phyloP scores from a whole-genome alignment of 2,329 filamentous ascomycete genomes.

The Aspergillus niger region DNA sequence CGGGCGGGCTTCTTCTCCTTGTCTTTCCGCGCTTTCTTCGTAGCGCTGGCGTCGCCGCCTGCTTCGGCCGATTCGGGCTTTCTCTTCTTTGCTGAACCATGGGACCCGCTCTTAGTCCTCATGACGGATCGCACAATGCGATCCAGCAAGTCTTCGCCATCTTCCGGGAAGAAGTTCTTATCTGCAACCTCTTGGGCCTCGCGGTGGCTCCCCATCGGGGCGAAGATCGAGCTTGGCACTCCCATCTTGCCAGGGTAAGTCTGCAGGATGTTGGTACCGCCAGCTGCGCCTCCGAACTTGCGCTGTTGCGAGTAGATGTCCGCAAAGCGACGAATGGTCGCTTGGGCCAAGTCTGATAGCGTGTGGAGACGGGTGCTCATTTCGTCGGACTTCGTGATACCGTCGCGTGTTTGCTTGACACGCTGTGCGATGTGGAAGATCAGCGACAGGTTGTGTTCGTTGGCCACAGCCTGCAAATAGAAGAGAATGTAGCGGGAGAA shows the following conservation, averaged over 20 bases:
- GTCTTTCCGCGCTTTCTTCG: constrained; percentile 38
- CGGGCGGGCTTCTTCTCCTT: constrained; percentile 35
- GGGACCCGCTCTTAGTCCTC: constrained; percentile 57
- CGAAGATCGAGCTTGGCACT: constrained; percentile 77
- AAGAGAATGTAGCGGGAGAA: constrained; percentile 88
- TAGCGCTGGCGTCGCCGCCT: constrained; percentile 26
- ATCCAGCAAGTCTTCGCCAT: constrained; percentile 74
- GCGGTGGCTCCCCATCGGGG: constrained; percentile 71
- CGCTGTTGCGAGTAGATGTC: constrained; percentile 76
- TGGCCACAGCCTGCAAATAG: constrained; percentile 80
- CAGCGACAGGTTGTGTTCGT: constrained; percentile 80
- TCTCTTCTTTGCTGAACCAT: constrained; percentile 41
- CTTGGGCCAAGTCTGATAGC: constrained; percentile 82
- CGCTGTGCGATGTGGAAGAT: constrained; percentile 92
- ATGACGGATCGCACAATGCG: constrained; percentile 69
- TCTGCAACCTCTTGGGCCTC: constrained; percentile 82
- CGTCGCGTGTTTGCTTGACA: constrained; percentile 86
- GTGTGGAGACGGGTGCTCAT: constrained; percentile 67
- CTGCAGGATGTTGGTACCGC: constrained; percentile 64
- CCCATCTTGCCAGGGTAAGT: constrained; percentile 79
- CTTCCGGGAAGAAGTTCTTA: constrained; percentile 79
- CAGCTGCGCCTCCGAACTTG: constrained; percentile 44
- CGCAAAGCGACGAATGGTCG: constrained; percentile 80
- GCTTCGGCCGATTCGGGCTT: constrained; percentile 40
- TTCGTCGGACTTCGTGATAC: constrained; percentile 59